These are phyloP conservation scores for Claviceps digitariae DNA, from an alignment of 2,329 filamentous ascomycete genomes.

Conservation along the genomic window DNA sequence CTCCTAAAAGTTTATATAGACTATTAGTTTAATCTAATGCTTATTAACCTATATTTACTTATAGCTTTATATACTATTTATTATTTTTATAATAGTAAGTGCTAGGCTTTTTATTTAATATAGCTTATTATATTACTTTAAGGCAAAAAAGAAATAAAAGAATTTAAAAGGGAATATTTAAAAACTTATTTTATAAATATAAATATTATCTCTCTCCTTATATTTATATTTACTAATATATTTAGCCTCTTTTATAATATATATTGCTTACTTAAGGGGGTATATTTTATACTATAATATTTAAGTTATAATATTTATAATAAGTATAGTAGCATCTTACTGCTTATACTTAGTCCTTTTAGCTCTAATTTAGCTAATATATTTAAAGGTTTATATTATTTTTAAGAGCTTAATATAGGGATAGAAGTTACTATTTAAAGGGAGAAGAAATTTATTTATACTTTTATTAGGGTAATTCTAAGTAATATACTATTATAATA, in stretches of 20 bases:
- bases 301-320: too few species aligned
- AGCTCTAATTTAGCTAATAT: background rate
- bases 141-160: too few species aligned
- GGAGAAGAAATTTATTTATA: background rate
- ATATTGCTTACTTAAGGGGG: background rate
- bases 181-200: background rate
- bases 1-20: background rate
- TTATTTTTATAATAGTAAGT: background rate
- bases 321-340: too few species aligned
- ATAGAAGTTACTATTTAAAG: background rate
- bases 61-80: background rate
- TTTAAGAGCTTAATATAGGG: background rate
- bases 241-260: background rate
- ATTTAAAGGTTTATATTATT: background rate
- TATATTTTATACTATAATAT: background rate
- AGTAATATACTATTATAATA: background rate
- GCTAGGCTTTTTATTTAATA: background rate
- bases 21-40: background rate
- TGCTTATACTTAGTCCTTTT: too few species aligned
- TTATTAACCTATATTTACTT: background rate
- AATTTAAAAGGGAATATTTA: background rate
- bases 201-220: background rate
- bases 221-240: background rate
- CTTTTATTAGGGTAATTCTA: background rate
- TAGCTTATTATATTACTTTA: background rate